Evolutionary conservation across 108 stramenopile species (phyloP), one percentile per base, ranked within the genome.

Genomic region (Conticribra guillardii): DNA sequence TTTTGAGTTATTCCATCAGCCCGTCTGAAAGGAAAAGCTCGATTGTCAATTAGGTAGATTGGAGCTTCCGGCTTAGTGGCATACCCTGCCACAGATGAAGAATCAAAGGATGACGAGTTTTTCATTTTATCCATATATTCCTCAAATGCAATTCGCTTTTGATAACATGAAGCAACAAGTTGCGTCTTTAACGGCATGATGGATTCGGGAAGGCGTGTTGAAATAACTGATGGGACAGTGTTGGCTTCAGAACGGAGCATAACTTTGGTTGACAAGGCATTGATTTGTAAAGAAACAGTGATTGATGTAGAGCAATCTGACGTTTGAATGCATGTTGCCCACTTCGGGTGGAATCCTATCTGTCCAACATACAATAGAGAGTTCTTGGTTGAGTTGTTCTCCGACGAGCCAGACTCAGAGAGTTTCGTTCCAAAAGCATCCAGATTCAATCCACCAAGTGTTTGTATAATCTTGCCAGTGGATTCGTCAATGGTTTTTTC

Each of bases 181-280:
- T 94, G 93, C 16, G 64, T 81, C 37, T 67, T 64, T 26, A 94
- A 64, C 0, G 93, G 86, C 86, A 94, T 87, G 67, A 81, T 50
- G 18, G 60, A 54, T 52, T 94, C 90, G 49, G 93, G 89, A 22
- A 94, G 65, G 23, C 93, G 82, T 1, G 85, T 76, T 32, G 63
- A 79, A 37, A 94, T 73, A 11, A 60, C 44, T 11, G 63, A 44
- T 9, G 92, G 89, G 1, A 73, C 57, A 19, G 79, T 74, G 50
- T 83, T 62, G 15, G 32, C 23, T 64, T 90, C 91, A 7, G 63
- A 64, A 33, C 76, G 75, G 62, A 82, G 76, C 46, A 46, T 66
- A 30, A 32, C 19, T 44, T 50, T 34, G 23, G 49, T 32, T 18
- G 56, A 34, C 33, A 69, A 49, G 3, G 50, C 48, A 26, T 71